Base-by-base conservation (phyloP, 2,329 filamentous ascomycete genomes). In the Tolypocladium guangdongense region DNA sequence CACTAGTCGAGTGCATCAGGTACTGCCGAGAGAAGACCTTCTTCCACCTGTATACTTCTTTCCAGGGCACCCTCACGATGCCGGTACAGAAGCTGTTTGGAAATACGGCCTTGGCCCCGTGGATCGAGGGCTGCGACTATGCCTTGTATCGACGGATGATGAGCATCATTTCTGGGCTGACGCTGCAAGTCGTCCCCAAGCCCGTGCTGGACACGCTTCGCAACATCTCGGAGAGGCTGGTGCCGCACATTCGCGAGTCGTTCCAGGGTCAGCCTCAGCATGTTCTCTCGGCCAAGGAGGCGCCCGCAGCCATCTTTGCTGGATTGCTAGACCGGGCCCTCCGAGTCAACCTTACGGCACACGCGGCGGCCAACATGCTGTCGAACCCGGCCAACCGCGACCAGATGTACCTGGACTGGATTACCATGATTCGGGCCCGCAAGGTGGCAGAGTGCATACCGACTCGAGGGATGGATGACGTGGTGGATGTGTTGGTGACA, bases 21-120 rank as follows among this genome's bases (percentile, higher is more conserved):
- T 97, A 89, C 68, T 96, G 92, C 77, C 95, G 93, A 65, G 90
- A 96, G 69, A 95, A 96, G 72, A 92, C 90, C 7, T 95, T 99
- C 68, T 95, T 96, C 67, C 89, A 95, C 59, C 81, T 96, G 18
- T 96, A 95, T 67, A 91, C 88, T 7, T 93, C 92, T 1, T 97
- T 99, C 68, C 90, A 96, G 64, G 93, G 93, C 53, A 97, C 91
- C 2, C 80, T 99, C 62, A 99, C 93, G 0, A 95, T 96, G 69
- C 93, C 93, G 7, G 92, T 97, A 3, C 90, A 96, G 68, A 96
- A 95, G 68, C 74, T 99, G 2, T 87, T 99, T 63, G 84, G 84
- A 16, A 83, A 95, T 63, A 83, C 87, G 2, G 84, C 84, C 53
- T 75, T 97, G 53, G 89, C 90, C 3, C 80, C 87, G 1, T 99